Conservation (phyloP, 192 early-diverging fungal genomes). For the Cladochytrium replicatum region DNA sequence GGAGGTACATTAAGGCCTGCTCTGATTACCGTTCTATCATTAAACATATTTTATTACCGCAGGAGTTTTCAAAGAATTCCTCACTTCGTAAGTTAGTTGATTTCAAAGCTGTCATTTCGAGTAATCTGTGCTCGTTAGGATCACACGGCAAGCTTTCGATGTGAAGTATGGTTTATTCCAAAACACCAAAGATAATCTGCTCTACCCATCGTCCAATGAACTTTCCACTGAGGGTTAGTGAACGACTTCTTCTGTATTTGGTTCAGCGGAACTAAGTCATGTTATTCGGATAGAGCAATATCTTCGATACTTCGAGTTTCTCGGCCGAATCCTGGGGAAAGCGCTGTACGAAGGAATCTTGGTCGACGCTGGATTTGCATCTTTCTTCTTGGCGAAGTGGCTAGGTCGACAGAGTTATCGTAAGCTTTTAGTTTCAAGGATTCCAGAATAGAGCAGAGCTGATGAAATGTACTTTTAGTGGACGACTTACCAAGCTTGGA, state of each 20-base stretch:
- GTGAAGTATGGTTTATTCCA: conserved; percentile 30
- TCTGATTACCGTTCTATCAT: neutral
- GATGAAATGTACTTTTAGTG: neutral
- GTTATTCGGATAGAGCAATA: conserved; percentile 13
- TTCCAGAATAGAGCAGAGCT: neutral
- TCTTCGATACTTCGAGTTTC: conserved; percentile 37
- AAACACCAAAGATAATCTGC: conserved; percentile 21
- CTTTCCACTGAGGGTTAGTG: conserved; percentile 21
- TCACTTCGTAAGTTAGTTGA: conserved; percentile 49
- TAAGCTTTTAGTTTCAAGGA: conserved; percentile 27
- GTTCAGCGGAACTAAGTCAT: conserved; percentile 6
- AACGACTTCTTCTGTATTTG: too few relatives aligned
- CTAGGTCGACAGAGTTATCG: conserved; percentile 39
- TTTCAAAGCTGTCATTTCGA: too few relatives aligned
- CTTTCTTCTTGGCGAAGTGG: conserved; percentile 45
- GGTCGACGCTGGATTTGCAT: conserved; percentile 39
- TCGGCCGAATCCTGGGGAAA: conserved; percentile 45
- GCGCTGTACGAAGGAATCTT: conserved; percentile 46
- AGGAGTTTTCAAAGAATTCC: conserved; percentile 93
- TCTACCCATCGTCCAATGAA: conserved; percentile 31
- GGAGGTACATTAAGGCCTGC: conserved; percentile 39
- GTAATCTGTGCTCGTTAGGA: conserved; percentile 32
- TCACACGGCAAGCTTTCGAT: conserved; percentile 43
- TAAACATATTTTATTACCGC: too few relatives aligned
- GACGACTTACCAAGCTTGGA: conserved; percentile 43